Evolutionary conservation across 345 rosid genomes (phyloP).

Genomic region (Pistacia vera): DNA sequence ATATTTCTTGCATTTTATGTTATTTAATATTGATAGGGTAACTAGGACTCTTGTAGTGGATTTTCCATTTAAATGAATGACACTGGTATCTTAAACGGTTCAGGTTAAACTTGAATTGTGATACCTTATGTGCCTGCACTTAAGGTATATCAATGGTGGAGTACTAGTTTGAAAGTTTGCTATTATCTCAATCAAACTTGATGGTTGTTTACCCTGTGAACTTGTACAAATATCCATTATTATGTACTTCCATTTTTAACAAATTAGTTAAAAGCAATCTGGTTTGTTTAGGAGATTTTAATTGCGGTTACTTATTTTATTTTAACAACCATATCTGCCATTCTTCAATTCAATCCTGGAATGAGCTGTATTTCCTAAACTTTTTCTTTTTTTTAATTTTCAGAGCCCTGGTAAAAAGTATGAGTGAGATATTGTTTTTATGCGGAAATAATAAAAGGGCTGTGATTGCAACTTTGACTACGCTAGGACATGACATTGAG

Average conservation of each 20-base stretch:
- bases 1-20: constrained; percentile 3
- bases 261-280: background rate
- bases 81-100: background rate
- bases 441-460: constrained; percentile 82
- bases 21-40: background rate
- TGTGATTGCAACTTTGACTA: constrained; percentile 60
- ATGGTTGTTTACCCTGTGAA: background rate
- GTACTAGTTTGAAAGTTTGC: constrained; percentile 2
- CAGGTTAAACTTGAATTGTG: background rate
- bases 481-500: constrained; percentile 31
- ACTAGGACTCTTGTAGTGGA: background rate
- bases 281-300: background rate
- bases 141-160: background rate
- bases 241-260: background rate
- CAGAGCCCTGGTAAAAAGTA: constrained; percentile 90
- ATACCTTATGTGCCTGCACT: background rate
- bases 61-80: background rate
- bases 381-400: background rate
- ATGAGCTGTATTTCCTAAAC: background rate
- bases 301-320: background rate
- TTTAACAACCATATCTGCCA: background rate
- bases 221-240: background rate
- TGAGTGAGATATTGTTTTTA: constrained; percentile 86
- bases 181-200: constrained; percentile 6
- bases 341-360: background rate